Conservation (phyloP, 352 stramenopile species). For the Globisporangium barbulae region DNA sequence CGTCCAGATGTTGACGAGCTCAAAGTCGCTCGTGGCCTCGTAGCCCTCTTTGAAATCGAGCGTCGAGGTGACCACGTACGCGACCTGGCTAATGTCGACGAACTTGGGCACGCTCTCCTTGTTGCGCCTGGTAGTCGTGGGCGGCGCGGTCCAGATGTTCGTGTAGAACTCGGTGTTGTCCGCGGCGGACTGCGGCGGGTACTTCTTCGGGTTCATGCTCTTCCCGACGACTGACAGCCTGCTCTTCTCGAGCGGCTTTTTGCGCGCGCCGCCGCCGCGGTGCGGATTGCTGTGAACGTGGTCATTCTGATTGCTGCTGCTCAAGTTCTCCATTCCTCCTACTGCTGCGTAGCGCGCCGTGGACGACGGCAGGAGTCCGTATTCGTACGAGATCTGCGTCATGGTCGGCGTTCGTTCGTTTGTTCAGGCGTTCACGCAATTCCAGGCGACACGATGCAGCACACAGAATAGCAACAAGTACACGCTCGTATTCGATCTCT, state of each 20-base stretch:
- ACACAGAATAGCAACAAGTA: not conserved
- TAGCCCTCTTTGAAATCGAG: slow-evolving; percentile 74
- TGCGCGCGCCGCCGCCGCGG: slow-evolving; percentile 25
- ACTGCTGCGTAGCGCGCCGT: not conserved
- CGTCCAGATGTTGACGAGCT: slow-evolving; percentile 59
- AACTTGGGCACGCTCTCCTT: slow-evolving; percentile 33
- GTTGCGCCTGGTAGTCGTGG: slow-evolving; percentile 19
- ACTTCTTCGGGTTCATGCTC: slow-evolving; percentile 40
- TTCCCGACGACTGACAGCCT: slow-evolving; percentile 37
- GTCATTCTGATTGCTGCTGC: not conserved
- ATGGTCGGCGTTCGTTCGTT: not conserved
- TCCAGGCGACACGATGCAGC: not conserved
- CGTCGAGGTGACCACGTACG: slow-evolving; percentile 63
- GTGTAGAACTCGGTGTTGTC: slow-evolving; percentile 81
- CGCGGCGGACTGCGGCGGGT: slow-evolving; percentile 11
- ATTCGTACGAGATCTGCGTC: slow-evolving; percentile 19
- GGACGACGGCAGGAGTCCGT: not conserved
- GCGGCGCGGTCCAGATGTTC: slow-evolving; percentile 64
- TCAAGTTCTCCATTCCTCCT: not conserved
- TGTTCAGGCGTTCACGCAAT: not conserved
- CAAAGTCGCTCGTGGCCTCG: slow-evolving; percentile 21
- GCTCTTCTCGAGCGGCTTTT: slow-evolving; percentile 53
- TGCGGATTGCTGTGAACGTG: not conserved
- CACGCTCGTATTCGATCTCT: not conserved
- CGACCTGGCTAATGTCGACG: slow-evolving; percentile 79